Evolutionary conservation across 2,329 filamentous ascomycete genomes (phyloP).

Genomic region (Fusarium liriodendri): DNA sequence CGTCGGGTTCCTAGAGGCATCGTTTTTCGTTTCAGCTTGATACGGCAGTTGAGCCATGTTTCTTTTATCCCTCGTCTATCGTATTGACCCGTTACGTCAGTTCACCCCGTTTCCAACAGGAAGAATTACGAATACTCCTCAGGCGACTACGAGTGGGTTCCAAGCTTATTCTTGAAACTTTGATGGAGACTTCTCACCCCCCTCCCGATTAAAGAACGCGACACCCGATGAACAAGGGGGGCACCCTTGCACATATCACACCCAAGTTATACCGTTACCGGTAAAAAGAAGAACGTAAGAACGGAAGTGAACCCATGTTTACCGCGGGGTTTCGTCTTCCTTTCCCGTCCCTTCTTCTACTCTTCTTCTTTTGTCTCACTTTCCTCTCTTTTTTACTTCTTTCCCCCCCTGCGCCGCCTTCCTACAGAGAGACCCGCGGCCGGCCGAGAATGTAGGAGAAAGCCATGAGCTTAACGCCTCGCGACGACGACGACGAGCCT

Average conservation of each 20-base stretch:
- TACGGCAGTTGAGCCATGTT: neutral
- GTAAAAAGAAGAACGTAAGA: neutral
- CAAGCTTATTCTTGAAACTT: neutral
- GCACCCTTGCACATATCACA: neutral
- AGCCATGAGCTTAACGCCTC: conserved; percentile 37
- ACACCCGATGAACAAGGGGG: neutral
- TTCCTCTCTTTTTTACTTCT: conserved; percentile 3
- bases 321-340: neutral
- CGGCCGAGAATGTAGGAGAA: conserved; percentile 25
- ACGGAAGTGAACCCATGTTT: neutral
- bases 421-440: neutral
- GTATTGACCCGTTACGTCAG: neutral
- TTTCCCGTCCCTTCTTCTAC: conserved; percentile 16
- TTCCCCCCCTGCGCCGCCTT: neutral
- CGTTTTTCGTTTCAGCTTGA: conserved; percentile 1
- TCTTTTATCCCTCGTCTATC: neutral
- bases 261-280: neutral
- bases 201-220: neutral
- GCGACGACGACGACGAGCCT: conserved; percentile 36
- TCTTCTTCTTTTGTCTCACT: conserved; percentile 3
- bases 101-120: neutral
- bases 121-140: neutral
- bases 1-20: neutral
- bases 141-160: neutral
- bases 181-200: neutral